Conservation (phyloP, 257 asterid species). For the Fraxinus americana region DNA sequence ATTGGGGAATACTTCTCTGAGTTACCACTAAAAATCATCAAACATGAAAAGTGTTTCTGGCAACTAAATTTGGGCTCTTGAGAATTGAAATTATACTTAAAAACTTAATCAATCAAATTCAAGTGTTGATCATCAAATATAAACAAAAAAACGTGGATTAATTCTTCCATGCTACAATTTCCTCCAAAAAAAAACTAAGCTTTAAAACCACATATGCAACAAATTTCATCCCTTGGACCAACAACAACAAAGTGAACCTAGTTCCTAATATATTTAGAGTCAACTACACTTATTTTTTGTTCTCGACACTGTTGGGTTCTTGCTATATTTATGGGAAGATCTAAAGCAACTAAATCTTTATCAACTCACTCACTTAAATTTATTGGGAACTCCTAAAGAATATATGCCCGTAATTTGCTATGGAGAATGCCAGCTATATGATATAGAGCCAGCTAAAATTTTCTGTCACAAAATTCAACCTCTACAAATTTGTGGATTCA, state of each 20-base stretch:
- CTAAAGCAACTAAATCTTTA: too few relatives aligned
- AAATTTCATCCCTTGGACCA: background rate
- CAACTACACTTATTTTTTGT: background rate
- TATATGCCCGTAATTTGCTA: background rate
- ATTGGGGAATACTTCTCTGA: background rate
- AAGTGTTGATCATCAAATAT: background rate
- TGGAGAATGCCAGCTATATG: background rate
- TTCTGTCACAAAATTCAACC: background rate
- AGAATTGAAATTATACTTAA: background rate
- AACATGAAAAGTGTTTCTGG: background rate
- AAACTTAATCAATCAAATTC: background rate
- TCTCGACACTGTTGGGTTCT: background rate
- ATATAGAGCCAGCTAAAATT: background rate
- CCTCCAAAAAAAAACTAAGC: background rate
- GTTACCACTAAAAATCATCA: background rate
- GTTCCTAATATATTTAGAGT: background rate
- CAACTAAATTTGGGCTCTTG: background rate
- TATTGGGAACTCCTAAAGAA: background rate
- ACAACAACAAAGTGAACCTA: background rate
- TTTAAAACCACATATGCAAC: background rate
- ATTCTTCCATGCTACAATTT: background rate
- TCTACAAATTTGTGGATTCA: background rate
- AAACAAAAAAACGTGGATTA: too few relatives aligned
- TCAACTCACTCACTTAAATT: background rate
- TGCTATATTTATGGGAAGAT: background rate